Evolutionary conservation across 495 filamentous ascomycete species (phyloP).

Genomic region (Neurospora cerealis): DNA sequence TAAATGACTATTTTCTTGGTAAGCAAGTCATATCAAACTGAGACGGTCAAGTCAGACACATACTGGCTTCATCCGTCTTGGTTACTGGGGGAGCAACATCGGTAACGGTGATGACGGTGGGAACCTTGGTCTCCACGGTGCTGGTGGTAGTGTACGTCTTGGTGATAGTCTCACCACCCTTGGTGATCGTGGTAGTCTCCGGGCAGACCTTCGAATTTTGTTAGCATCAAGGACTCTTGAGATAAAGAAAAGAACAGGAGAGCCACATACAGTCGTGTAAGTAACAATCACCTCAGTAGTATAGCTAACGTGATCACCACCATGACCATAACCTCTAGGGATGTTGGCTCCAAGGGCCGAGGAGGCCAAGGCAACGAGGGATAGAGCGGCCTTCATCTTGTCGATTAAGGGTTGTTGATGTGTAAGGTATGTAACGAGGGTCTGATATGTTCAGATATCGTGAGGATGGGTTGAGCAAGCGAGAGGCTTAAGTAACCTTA

Average conservation of each 20-base stretch:
- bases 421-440: slow-evolving; percentile 16
- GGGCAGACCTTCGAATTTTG: slow-evolving; percentile 18
- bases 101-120: slow-evolving; percentile 16
- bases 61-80: slow-evolving; percentile 11
- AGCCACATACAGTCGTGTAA: slow-evolving; percentile 20
- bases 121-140: slow-evolving; percentile 20
- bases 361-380: slow-evolving; percentile 31
- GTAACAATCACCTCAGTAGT: slow-evolving; percentile 32
- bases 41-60: neutral
- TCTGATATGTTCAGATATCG: neutral
- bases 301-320: slow-evolving; percentile 21
- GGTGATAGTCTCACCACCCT: slow-evolving; percentile 26
- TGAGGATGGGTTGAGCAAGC: slow-evolving; percentile 6
- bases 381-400: slow-evolving; percentile 33
- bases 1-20: slow-evolving; percentile 14
- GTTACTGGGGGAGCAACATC: slow-evolving; percentile 15
- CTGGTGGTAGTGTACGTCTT: slow-evolving; percentile 39
- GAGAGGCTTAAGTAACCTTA: slow-evolving; percentile 34
- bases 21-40: neutral
- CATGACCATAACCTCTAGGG: slow-evolving; percentile 9
- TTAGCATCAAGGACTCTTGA: neutral
- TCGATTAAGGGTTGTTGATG: neutral
- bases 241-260: neutral
- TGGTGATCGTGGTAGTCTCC: slow-evolving; percentile 30
- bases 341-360: slow-evolving; percentile 26